Percentiles rank a stretch among this genome's conserved stretches.
phyloP scores from a whole-genome alignment of 352 stramenopile genomes.

The Aphanomyces stellatus region DNA sequence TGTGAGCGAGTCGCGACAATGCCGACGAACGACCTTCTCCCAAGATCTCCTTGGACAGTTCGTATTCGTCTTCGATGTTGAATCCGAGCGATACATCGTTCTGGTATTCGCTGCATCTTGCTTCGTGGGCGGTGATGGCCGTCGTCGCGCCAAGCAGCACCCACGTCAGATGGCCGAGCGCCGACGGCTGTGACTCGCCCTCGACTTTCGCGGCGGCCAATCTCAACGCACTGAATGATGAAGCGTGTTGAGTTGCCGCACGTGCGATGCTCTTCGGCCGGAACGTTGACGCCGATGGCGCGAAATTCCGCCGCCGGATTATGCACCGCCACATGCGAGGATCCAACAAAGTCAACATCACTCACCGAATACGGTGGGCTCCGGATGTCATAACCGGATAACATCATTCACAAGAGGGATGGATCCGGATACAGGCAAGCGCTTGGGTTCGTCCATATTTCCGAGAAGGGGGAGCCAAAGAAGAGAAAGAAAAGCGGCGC shows the following conservation, averaged over 20 bases:
- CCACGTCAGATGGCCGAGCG: no score
- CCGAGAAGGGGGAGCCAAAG: background rate
- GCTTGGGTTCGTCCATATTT: background rate
- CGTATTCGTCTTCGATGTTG: conserved; percentile 55
- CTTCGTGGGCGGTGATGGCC: background rate
- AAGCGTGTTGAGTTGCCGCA: no score
- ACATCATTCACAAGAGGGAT: background rate
- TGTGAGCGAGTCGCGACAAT: background rate
- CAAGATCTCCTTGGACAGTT: conserved; percentile 73
- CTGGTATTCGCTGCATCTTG: background rate
- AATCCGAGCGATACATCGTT: background rate
- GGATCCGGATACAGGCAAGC: background rate
- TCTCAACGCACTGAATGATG: no score
- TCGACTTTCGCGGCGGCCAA: no score
- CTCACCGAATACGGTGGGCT: background rate
- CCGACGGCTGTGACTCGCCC: no score
- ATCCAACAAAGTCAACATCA: background rate
- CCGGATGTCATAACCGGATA: no score
- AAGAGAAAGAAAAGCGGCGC: background rate
- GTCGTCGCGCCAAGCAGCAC: background rate
- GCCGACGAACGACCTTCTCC: conserved; percentile 40
- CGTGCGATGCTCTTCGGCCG: no score
- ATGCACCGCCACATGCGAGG: no score
- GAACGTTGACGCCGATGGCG: no score
- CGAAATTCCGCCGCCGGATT: background rate